A percentile compares a stretch with the other conserved stretches of the same genome.
Conservation (phyloP, 2,329 filamentous ascomycete genomes). For the Penicillium corylophilum region DNA sequence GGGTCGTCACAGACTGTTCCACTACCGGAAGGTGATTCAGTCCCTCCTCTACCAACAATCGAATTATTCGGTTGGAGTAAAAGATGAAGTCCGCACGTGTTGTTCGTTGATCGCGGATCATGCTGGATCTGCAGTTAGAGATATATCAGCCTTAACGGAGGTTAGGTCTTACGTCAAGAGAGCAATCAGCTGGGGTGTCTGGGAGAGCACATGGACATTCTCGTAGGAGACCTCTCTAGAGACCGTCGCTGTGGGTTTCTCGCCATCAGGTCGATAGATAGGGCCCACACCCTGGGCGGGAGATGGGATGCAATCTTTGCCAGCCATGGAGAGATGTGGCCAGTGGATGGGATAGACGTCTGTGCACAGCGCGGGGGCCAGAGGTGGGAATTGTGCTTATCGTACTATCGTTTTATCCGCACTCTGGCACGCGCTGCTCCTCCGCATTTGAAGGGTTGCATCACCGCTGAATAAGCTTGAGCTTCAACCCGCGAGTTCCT, state of each 20-base stretch:
- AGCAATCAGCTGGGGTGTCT: slow-evolving; percentile 95
- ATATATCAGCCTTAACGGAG: neutral
- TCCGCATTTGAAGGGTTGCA: neutral
- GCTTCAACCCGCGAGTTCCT: neutral
- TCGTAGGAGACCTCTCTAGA: slow-evolving; percentile 78
- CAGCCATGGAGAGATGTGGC: slow-evolving; percentile 23
- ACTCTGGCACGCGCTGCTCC: neutral
- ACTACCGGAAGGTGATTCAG: slow-evolving; percentile 94
- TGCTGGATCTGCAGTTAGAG: slow-evolving; percentile 55
- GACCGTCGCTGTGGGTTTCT: slow-evolving; percentile 85
- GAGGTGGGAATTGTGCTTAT: slow-evolving; percentile 23
- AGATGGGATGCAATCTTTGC: slow-evolving; percentile 35
- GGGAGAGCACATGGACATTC: slow-evolving; percentile 85
- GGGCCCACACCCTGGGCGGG: slow-evolving; percentile 73
- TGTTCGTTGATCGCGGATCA: slow-evolving; percentile 90
- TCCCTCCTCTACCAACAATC: slow-evolving; percentile 92
- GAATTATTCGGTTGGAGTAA: slow-evolving; percentile 97
- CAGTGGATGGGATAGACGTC: neutral
- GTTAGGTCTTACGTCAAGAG: slow-evolving; percentile 78
- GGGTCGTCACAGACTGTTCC: slow-evolving; percentile 84
- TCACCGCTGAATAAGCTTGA: neutral
- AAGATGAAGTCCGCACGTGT: slow-evolving; percentile 97
- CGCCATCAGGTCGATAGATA: slow-evolving; percentile 69
- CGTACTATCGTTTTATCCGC: slow-evolving; percentile 7
- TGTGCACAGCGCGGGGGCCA: slow-evolving; percentile 1